A percentile compares a stretch with the other conserved stretches of the same genome.
These are phyloP conservation scores for Naganishia friedmannii DNA, from an alignment of 768 basidiomycete species.

Conservation along the genomic window DNA sequence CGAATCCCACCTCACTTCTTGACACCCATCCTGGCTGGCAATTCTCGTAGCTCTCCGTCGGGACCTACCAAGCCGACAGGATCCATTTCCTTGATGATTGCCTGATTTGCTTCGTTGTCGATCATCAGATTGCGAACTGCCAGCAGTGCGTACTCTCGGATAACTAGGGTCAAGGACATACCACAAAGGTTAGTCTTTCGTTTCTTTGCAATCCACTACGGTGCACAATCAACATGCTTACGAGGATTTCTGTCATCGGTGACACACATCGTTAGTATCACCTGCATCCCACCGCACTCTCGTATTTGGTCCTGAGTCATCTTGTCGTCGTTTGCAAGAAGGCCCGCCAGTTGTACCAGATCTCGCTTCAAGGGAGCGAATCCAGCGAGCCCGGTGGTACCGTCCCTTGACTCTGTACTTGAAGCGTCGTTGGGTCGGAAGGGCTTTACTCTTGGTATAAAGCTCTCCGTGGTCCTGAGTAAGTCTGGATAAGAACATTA, in stretches of 20 bases:
- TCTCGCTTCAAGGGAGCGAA: conserved; percentile 84
- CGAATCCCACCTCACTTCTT: background rate
- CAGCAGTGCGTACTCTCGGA: conserved; percentile 88
- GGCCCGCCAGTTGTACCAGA: conserved; percentile 80
- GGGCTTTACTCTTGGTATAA: conserved; percentile 81
- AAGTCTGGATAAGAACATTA: conserved; percentile 58
- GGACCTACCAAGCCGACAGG: conserved; percentile 61
- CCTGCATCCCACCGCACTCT: conserved; percentile 67
- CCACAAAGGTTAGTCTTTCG: background rate
- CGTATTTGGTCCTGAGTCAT: conserved; percentile 73
- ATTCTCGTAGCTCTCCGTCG: conserved; percentile 56
- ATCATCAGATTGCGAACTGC: conserved; percentile 74
- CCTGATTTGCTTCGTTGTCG: conserved; percentile 74
- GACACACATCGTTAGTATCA: conserved; percentile 83
- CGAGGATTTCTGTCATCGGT: conserved; percentile 89
- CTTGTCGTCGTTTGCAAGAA: conserved; percentile 65
- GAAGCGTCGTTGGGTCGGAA: conserved; percentile 35
- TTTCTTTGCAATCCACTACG: no score
- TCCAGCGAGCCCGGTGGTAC: conserved; percentile 51
- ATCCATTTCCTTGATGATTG: conserved; percentile 69
- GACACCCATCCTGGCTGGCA: conserved; percentile 28
- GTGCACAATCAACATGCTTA: no score
- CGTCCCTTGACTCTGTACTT: background rate
- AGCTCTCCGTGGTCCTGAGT: conserved; percentile 69
- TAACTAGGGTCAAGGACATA: conserved; percentile 59